Percentiles rank a stretch among this genome's conserved stretches.
Conservation (phyloP, 305 asterid species). For the Withania somnifera region DNA sequence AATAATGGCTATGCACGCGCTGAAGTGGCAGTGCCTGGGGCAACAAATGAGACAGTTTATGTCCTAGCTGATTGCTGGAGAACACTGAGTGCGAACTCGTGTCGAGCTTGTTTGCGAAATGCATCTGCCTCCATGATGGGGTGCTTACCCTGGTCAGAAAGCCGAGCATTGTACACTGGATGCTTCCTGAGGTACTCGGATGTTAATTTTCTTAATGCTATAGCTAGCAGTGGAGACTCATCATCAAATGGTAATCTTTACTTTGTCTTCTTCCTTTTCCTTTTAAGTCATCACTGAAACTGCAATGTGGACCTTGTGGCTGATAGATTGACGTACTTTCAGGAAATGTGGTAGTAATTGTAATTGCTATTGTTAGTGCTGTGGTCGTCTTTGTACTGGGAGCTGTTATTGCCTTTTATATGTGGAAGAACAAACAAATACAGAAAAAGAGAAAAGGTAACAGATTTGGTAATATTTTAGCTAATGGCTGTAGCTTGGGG, state of each 20-base stretch:
- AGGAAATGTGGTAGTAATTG: constrained; percentile 1
- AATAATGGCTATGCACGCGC: constrained; percentile 34
- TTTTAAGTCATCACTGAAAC: neutral
- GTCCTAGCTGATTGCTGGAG: constrained; percentile 34
- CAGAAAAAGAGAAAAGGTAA: constrained; percentile 26
- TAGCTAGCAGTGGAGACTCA: constrained; percentile 11
- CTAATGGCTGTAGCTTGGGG: neutral
- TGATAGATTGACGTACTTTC: neutral
- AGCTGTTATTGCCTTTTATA: constrained; percentile 3
- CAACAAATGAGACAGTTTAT: constrained; percentile 21
- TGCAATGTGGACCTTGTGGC: neutral
- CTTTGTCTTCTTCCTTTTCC: neutral
- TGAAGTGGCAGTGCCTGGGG: constrained; percentile 17
- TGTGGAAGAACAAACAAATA: constrained; percentile 18
- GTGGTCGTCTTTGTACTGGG: constrained; percentile 9
- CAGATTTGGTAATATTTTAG: neutral
- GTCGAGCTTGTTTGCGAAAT: constrained; percentile 24
- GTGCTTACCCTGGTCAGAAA: constrained; percentile 34
- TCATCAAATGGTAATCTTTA: constrained; percentile 13
- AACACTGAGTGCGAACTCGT: constrained; percentile 19
- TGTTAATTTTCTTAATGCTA: constrained; percentile 23
- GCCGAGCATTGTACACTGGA: constrained; percentile 32
- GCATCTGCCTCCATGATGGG: constrained; percentile 26
- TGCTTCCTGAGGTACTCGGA: constrained; percentile 44
- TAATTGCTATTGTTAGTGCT: constrained; percentile 15